phyloP scores from a whole-genome alignment of 2,329 filamentous ascomycete genomes.

The Albifimbria verrucaria region DNA sequence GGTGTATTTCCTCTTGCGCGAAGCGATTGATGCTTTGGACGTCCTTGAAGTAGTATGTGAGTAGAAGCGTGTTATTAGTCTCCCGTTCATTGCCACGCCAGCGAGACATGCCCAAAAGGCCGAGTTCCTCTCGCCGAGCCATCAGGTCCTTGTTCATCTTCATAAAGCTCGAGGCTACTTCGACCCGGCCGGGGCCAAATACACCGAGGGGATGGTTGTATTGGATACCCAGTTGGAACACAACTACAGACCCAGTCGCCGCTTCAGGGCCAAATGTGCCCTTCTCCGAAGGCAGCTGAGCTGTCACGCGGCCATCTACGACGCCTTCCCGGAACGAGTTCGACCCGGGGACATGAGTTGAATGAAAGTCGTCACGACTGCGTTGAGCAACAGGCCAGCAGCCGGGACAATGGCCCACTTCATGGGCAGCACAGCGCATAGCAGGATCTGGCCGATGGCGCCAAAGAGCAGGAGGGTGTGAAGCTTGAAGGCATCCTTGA shows the following conservation, averaged over 20 bases:
- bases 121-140: constrained; percentile 37
- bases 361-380: constrained; percentile 24
- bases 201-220: constrained; percentile 47
- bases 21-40: constrained; percentile 48
- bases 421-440: constrained; percentile 29
- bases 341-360: constrained; percentile 14
- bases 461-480: constrained; percentile 29
- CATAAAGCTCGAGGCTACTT: constrained; percentile 34
- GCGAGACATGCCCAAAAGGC: constrained; percentile 40
- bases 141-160: constrained; percentile 33
- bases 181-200: constrained; percentile 39
- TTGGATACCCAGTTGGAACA: constrained; percentile 43
- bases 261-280: constrained; percentile 24
- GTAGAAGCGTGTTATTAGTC: constrained; percentile 39
- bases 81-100: constrained; percentile 36
- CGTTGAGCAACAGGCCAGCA: constrained; percentile 23
- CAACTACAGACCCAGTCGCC: constrained; percentile 28
- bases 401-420: constrained; percentile 32
- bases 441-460: constrained; percentile 28
- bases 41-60: constrained; percentile 48
- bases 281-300: constrained; percentile 25
- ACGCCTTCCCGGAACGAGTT: constrained; percentile 21
- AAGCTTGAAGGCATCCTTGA: constrained; percentile 32
- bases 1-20: constrained; percentile 46
- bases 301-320: constrained; percentile 29